A percentile compares a stretch with the other conserved stretches of the same genome.
phyloP scores from a whole-genome alignment of 495 filamentous ascomycete species.

The Immersiella caudata region DNA sequence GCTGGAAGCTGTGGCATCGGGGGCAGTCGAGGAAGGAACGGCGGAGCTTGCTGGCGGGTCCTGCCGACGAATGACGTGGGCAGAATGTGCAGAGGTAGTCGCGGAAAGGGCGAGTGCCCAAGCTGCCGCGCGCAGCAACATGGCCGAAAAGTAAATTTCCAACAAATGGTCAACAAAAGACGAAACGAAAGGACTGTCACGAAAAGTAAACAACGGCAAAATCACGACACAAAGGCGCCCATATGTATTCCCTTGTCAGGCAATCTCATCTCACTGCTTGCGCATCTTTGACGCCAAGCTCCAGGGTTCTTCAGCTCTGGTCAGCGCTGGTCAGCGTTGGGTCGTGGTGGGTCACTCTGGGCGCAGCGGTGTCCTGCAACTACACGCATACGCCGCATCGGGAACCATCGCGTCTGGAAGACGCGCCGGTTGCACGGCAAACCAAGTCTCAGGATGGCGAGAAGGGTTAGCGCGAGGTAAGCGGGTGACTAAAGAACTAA shows the following conservation, averaged over 20 bases:
- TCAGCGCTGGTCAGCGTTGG: background rate
- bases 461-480: background rate
- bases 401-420: too few species aligned
- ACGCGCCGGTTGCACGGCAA: too few species aligned
- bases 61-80: constrained; percentile 5
- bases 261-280: background rate
- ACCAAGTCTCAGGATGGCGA: too few species aligned
- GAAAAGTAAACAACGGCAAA: background rate
- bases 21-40: background rate
- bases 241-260: background rate
- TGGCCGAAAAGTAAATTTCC: background rate
- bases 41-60: background rate
- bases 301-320: background rate
- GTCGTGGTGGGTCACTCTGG: background rate
- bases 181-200: background rate
- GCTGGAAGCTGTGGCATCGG: background rate
- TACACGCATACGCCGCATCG: too few species aligned
- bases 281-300: background rate
- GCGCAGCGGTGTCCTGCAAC: background rate
- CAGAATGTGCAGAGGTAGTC: background rate
- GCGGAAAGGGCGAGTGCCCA: constrained; percentile 10
- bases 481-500: background rate
- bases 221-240: background rate
- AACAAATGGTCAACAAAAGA: background rate
- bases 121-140: constrained; percentile 5